Percentiles rank a stretch among this genome's conserved stretches.
These are phyloP conservation scores for Globisporangium radiosum DNA, from an alignment of 352 stramenopile genomes.

Conservation along the genomic window DNA sequence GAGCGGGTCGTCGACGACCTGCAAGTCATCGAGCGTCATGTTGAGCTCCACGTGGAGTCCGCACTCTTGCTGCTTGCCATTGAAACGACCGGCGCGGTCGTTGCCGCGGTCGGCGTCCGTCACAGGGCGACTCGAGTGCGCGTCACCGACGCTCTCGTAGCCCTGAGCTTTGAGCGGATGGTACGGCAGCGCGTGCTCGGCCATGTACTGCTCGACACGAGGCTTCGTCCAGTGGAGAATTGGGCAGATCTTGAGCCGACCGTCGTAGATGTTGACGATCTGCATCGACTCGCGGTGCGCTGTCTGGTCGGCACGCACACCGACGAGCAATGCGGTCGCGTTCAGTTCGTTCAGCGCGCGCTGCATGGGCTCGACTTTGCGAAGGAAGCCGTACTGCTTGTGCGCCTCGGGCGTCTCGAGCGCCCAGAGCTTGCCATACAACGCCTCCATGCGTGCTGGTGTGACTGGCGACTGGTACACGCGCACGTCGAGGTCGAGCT, in stretches of 20 bases:
- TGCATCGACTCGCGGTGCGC: slow-evolving; percentile 59
- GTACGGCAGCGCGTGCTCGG: slow-evolving; percentile 54
- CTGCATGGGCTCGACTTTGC: slow-evolving; percentile 87
- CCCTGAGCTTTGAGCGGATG: slow-evolving; percentile 80
- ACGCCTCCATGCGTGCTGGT: slow-evolving; percentile 74
- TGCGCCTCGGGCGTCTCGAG: slow-evolving; percentile 63
- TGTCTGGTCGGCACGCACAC: slow-evolving; percentile 77
- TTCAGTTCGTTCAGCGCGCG: slow-evolving; percentile 54
- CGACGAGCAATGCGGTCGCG: slow-evolving; percentile 60
- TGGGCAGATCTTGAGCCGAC: slow-evolving; percentile 79
- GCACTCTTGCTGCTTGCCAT: slow-evolving; percentile 77
- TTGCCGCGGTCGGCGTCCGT: slow-evolving; percentile 53
- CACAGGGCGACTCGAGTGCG: slow-evolving; percentile 79
- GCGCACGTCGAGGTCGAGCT: slow-evolving; percentile 60
- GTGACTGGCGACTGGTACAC: slow-evolving; percentile 75
- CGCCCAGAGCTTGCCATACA: slow-evolving; percentile 84
- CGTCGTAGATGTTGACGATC: slow-evolving; percentile 75
- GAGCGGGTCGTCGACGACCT: slow-evolving; percentile 41
- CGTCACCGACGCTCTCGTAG: slow-evolving; percentile 79
- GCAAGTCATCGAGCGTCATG: slow-evolving; percentile 47
- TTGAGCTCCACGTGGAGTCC: slow-evolving; percentile 76
- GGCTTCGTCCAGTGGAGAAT: slow-evolving; percentile 78
- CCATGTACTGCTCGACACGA: slow-evolving; percentile 76
- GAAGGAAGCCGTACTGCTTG: slow-evolving; percentile 71
- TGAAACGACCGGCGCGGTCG: slow-evolving; percentile 72